phyloP scores from a whole-genome alignment of 257 asterid genomes.

The Solanum piurae region DNA sequence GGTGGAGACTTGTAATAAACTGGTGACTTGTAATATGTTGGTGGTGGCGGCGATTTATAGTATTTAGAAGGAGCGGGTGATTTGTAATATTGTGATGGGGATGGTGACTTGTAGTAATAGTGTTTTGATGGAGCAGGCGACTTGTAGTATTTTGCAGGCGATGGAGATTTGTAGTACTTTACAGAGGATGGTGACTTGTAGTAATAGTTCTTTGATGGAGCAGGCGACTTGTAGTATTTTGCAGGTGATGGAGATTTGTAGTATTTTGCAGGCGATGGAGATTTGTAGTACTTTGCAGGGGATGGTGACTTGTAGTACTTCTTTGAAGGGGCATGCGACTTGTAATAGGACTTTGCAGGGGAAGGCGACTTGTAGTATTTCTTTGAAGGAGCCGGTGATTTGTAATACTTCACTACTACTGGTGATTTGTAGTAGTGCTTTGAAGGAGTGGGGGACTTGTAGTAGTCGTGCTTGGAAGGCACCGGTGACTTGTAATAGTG shows the following conservation, averaged over 20 bases:
- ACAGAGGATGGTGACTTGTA: background rate
- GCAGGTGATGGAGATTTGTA: background rate
- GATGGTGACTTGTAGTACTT: background rate
- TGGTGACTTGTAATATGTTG: background rate
- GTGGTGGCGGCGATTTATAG: background rate
- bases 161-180: background rate
- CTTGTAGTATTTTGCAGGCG: background rate
- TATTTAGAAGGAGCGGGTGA: background rate
- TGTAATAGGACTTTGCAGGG: background rate
- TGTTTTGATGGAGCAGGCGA: background rate
- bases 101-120: background rate
- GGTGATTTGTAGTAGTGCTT: background rate
- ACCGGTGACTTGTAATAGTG: background rate
- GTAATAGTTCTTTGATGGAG: background rate
- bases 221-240: background rate
- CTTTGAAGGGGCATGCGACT: too few species aligned
- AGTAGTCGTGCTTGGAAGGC: background rate
- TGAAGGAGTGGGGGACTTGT: background rate
- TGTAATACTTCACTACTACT: background rate
- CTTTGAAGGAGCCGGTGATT: background rate
- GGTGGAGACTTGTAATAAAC: background rate
- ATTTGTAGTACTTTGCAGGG: background rate
- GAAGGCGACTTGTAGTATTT: background rate
- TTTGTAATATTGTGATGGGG: background rate
- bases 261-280: background rate